A percentile compares a stretch with the other conserved stretches of the same genome.
These are phyloP conservation scores for Salix viminalis DNA, from an alignment of 345 rosid species.

Conservation along the genomic window DNA sequence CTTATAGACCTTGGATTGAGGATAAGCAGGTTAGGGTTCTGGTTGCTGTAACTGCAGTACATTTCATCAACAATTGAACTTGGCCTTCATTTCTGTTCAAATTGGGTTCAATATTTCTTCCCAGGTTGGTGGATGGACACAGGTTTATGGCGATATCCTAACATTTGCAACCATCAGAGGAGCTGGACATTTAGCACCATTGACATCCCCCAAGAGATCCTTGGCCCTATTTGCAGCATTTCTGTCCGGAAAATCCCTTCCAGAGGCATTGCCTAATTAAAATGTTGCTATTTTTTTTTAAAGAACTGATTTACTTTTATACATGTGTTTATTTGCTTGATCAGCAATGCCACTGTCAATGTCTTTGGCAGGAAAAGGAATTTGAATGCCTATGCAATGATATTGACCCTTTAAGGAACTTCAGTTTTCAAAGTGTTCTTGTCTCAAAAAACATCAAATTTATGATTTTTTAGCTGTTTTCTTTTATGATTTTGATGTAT, in stretches of 20 bases:
- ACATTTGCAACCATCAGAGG: constrained; percentile 12
- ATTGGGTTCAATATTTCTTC: neutral
- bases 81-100: neutral
- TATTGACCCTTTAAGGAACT: no score
- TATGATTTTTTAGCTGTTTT: no score
- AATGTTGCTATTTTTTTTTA: neutral
- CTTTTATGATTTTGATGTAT: no score
- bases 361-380: neutral
- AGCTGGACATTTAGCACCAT: constrained; percentile 9
- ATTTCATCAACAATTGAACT: neutral
- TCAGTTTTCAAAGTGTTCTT: no score
- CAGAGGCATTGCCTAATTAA: neutral
- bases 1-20: constrained; percentile 6
- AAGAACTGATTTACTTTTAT: neutral
- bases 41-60: neutral
- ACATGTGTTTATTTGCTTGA: neutral
- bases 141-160: neutral
- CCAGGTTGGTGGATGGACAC: constrained; percentile 18
- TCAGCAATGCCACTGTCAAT: neutral
- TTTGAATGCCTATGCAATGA: neutral
- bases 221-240: constrained; percentile 8
- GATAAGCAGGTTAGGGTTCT: neutral
- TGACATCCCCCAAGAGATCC: constrained; percentile 8
- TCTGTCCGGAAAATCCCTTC: constrained; percentile 1
- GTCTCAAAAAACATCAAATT: no score